Evolutionary conservation across 2,329 filamentous ascomycete species (phyloP).

Genomic region (Boeremia exigua): DNA sequence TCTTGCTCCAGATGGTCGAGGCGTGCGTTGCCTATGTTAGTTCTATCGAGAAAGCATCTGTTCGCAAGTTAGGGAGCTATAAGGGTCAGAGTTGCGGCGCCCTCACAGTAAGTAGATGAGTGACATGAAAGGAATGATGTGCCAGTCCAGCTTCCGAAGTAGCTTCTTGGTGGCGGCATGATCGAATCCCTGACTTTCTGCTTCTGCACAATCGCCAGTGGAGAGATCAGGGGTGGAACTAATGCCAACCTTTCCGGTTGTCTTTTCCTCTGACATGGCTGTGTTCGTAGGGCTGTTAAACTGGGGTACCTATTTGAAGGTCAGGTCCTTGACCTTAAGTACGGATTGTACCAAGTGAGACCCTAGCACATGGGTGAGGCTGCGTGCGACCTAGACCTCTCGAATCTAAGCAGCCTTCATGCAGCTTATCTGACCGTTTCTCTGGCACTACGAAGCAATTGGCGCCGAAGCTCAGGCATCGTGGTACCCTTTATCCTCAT

Average conservation of each 20-base stretch:
- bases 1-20: conserved; percentile 48
- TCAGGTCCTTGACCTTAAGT: conserved; percentile 3
- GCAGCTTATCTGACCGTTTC: conserved; percentile 12
- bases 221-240: conserved; percentile 16
- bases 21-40: conserved; percentile 56
- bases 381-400: conserved; percentile 6
- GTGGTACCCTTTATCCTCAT: conserved; percentile 7
- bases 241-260: conserved; percentile 11
- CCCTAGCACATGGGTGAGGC: background rate
- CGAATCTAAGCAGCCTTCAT: conserved; percentile 1
- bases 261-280: conserved; percentile 20
- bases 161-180: conserved; percentile 56
- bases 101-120: conserved; percentile 60
- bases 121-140: conserved; percentile 65
- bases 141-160: conserved; percentile 60
- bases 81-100: background rate
- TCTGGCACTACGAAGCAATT: background rate
- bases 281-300: background rate
- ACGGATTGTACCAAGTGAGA: conserved; percentile 1
- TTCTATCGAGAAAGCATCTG: conserved; percentile 59
- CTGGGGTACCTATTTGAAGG: background rate
- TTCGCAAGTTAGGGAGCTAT: background rate
- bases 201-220: conserved; percentile 16
- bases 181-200: conserved; percentile 47
- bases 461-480: conserved; percentile 1